Base-by-base conservation (phyloP, 495 filamentous ascomycete species). In the Hyaloscypha bicolor region DNA sequence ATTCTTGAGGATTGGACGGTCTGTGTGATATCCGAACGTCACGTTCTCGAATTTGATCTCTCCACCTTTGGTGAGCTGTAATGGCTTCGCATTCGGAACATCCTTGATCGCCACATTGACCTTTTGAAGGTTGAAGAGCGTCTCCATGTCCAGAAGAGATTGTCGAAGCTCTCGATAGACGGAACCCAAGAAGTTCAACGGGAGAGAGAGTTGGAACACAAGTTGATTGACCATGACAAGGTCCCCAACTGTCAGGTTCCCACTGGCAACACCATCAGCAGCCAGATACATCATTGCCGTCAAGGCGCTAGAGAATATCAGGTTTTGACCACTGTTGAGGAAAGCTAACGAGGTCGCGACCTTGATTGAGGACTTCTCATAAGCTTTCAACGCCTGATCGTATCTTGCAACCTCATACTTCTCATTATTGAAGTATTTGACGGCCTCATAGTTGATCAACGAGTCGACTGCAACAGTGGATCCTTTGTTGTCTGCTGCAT, bases 401-500 rank as follows among this genome's bases (percentile, higher is more conserved):
- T 99, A 99, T 30, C 95, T 87, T 25, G 85, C 87, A 53, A 95
- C 91, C 77, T 99, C 95, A 70, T 92, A 97, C 72, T 90, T 90
- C 75, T 99, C 95, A 75, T 98, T 98, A 78, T 98, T 99, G 84
- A 99, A 99, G 81, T 98, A 97, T 80, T 98, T 98, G 69, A 99
- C 95, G 19, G 95, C 96, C 76, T 99, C 95, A 74, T 97, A 98
- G 78, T 98, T 98, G 80, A 99, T 96, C 37, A 99, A 81, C 2
- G 93, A 94, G 78, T 99, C 95, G 2, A 98, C 94, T 1, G 94
- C 95, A 35, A 97, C 93, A 0, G 94, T 98, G 11, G 94, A 94
- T 12, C 92, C 96, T 71, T 89, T 91, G 76, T 98, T 99, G 74
- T 99, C 95, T 1, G 96, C 95, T 9, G 92, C 93, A 77, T 99